A percentile compares a stretch with the other conserved stretches of the same genome.
Conservation (phyloP, 352 stramenopile species). For the Globisporangium uncinulatum region DNA sequence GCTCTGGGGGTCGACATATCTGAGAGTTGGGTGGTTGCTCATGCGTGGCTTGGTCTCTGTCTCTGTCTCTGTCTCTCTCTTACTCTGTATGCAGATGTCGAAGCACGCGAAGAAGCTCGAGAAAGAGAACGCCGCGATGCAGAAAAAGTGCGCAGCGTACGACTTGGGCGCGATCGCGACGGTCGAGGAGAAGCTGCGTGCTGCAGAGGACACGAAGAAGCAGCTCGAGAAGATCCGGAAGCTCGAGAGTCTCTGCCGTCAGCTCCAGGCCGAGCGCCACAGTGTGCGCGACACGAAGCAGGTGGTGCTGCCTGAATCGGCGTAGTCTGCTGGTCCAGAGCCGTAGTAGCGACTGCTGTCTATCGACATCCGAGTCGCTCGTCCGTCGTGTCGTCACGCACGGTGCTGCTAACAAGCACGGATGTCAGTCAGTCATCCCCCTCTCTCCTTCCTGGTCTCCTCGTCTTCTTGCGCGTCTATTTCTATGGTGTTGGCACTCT, state of each 20-base stretch:
- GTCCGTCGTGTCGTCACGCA: no score
- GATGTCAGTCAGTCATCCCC: no score
- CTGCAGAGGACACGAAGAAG: slow-evolving; percentile 57
- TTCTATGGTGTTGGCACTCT: no score
- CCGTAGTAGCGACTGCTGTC: not conserved
- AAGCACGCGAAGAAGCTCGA: slow-evolving; percentile 86
- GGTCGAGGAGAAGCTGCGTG: slow-evolving; percentile 68
- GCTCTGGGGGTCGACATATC: not conserved
- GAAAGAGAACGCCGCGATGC: slow-evolving; percentile 75
- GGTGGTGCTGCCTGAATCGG: slow-evolving; percentile 5
- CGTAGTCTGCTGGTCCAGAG: not conserved
- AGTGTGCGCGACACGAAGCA: slow-evolving; percentile 25
- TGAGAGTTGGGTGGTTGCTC: not conserved
- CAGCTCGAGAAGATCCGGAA: slow-evolving; percentile 80
- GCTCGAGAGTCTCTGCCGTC: slow-evolving; percentile 75
- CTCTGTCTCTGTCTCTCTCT: not conserved
- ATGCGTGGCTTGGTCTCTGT: not conserved
- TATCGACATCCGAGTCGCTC: not conserved
- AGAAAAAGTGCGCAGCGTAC: slow-evolving; percentile 81
- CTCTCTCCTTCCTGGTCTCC: no score
- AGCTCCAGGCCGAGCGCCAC: slow-evolving; percentile 78
- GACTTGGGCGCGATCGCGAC: slow-evolving; percentile 67
- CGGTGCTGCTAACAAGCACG: no score
- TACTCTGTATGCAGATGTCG: slow-evolving; percentile 31
- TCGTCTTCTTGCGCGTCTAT: no score